A percentile compares a stretch with the other conserved stretches of the same genome.
Evolutionary conservation across 768 basidiomycete species (phyloP).

Genomic region (Tricholoma flavovirens): DNA sequence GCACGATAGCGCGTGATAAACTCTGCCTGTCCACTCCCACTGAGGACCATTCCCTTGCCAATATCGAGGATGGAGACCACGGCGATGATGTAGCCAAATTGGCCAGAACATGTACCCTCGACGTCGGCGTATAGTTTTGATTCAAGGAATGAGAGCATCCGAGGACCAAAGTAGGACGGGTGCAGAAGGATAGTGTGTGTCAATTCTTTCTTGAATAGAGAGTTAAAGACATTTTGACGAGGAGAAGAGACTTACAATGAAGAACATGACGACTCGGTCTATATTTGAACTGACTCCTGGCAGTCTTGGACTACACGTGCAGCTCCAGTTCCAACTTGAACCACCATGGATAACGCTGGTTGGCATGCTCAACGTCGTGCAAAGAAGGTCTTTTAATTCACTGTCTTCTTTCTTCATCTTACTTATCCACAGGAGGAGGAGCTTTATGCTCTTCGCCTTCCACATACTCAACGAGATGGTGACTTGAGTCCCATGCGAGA

Average conservation of each 20-base stretch:
- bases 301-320: too few relatives aligned
- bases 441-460: slow-evolving; percentile 21
- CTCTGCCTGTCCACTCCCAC: slow-evolving; percentile 92
- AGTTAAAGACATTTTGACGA: slow-evolving; percentile 1
- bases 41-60: slow-evolving; percentile 87
- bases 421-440: slow-evolving; percentile 27
- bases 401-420: slow-evolving; percentile 1
- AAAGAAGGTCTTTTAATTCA: slow-evolving; percentile 34
- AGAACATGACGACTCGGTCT: slow-evolving; percentile 57
- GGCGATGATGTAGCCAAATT: slow-evolving; percentile 91
- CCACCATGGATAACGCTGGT: slow-evolving; percentile 68
- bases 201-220: slow-evolving; percentile 72
- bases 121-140: slow-evolving; percentile 93
- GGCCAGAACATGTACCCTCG: slow-evolving; percentile 94
- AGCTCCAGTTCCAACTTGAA: too few relatives aligned
- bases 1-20: slow-evolving; percentile 93
- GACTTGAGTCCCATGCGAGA: slow-evolving; percentile 59
- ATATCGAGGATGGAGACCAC: slow-evolving; percentile 88
- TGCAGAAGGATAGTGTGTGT: slow-evolving; percentile 97
- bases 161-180: slow-evolving; percentile 96
- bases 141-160: slow-evolving; percentile 90
- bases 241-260: slow-evolving; percentile 48
- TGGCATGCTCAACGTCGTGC: slow-evolving; percentile 70
- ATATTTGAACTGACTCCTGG: too few relatives aligned
- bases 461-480: slow-evolving; percentile 44